Conservation (phyloP, 441 rosid genomes). For the Erysimum pusillum region DNA sequence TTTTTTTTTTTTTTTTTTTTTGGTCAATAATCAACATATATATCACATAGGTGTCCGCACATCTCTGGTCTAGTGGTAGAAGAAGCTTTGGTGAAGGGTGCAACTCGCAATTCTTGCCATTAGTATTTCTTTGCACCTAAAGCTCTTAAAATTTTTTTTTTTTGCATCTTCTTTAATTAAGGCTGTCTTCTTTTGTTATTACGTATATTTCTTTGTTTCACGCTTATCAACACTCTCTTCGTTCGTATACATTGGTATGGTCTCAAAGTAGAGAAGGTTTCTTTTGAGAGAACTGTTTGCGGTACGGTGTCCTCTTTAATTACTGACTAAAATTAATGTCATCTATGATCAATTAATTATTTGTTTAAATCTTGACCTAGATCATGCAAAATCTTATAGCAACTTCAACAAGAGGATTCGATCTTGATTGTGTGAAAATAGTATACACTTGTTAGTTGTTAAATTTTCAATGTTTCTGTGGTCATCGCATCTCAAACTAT, state of each 20-base stretch:
- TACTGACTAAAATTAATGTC: not conserved
- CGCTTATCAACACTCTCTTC: too few species aligned
- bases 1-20: not conserved
- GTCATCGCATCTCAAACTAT: not conserved
- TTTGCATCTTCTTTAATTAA: not conserved
- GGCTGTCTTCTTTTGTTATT: not conserved
- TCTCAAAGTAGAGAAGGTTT: not conserved
- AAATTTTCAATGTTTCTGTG: not conserved
- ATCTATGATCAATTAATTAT: not conserved
- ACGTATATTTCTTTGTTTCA: not conserved
- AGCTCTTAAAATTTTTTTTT: too few species aligned
- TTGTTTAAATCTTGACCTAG: not conserved
- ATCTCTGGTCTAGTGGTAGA: too few species aligned
- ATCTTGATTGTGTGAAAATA: not conserved
- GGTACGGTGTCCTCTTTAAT: constrained; percentile 20
- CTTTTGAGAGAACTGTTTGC: constrained; percentile 14
- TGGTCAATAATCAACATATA: not conserved
- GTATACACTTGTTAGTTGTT: not conserved
- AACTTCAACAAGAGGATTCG: not conserved
- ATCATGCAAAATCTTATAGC: not conserved
- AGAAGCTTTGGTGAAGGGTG: too few species aligned
- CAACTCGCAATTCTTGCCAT: not conserved
- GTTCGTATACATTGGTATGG: not conserved
- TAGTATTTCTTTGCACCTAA: not conserved
- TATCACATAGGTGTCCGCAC: not conserved